Conservation (phyloP, 2,329 filamentous ascomycete species). For the Nothopassalora personata region DNA sequence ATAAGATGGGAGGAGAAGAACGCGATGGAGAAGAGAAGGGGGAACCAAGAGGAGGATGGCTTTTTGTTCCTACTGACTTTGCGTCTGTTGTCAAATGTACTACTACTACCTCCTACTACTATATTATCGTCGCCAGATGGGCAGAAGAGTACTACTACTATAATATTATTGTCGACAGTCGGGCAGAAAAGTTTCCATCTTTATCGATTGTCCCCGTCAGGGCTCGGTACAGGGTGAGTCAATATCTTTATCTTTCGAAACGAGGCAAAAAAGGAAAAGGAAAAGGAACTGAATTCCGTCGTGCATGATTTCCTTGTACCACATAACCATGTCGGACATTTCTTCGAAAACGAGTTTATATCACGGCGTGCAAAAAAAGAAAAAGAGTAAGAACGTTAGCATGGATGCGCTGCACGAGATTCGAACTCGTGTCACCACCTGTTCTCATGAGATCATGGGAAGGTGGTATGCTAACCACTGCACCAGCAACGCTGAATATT, state of each 20-base stretch:
- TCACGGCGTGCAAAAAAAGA: too few species aligned
- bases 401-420: not conserved
- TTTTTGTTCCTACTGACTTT: not conserved
- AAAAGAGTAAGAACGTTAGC: too few species aligned
- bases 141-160: too few species aligned
- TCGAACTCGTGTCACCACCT: not conserved
- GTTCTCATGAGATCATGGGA: not conserved
- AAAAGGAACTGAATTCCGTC: too few species aligned
- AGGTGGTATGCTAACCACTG: not conserved
- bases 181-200: not conserved
- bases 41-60: not conserved
- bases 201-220: not conserved
- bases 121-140: not conserved
- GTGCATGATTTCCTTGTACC: too few species aligned
- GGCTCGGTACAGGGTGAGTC: too few species aligned
- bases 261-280: too few species aligned
- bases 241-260: too few species aligned
- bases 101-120: not conserved
- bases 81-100: not conserved
- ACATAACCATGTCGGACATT: too few species aligned
- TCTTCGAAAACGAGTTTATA: too few species aligned
- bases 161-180: not conserved
- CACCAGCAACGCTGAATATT: not conserved
- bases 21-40: not conserved
- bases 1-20: not conserved